Evolutionary conservation across 2,329 filamentous ascomycete species (phyloP).

Genomic region (Ciborinia camelliae): DNA sequence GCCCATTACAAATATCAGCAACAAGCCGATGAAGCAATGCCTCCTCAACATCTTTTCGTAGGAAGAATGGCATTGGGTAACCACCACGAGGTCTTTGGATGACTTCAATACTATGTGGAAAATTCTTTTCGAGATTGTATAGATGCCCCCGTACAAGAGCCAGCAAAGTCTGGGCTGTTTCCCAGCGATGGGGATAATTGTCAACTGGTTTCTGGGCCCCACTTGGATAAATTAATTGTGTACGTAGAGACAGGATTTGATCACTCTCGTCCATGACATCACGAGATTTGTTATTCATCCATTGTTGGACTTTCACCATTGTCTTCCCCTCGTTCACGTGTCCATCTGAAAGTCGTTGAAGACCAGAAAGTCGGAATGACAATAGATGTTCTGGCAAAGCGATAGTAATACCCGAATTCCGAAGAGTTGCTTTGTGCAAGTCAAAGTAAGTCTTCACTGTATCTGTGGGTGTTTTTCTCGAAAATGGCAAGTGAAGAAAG

Average conservation of each 20-base stretch:
- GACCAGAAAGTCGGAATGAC: conserved; percentile 50
- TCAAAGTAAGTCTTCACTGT: conserved; percentile 38
- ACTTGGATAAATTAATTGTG: conserved; percentile 43
- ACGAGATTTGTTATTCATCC: conserved; percentile 43
- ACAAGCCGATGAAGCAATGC: conserved; percentile 37
- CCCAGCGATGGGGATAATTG: conserved; percentile 41
- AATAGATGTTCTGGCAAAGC: conserved; percentile 52
- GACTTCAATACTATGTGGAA: conserved; percentile 46
- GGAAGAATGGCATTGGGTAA: conserved; percentile 49
- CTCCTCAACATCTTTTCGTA: conserved; percentile 42
- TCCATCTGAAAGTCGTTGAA: conserved; percentile 46
- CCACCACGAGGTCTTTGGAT: conserved; percentile 34
- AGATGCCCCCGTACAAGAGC: conserved; percentile 36
- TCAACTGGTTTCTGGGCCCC: conserved; percentile 41
- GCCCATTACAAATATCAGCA: conserved; percentile 37
- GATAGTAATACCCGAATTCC: conserved; percentile 45
- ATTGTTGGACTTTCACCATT: conserved; percentile 47
- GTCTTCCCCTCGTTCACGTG: conserved; percentile 39
- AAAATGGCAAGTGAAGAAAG: conserved; percentile 48
- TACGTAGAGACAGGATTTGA: conserved; percentile 40
- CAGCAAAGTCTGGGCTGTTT: conserved; percentile 36
- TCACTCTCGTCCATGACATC: conserved; percentile 54
- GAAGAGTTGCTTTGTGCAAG: conserved; percentile 41
- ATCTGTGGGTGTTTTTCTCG: conserved; percentile 41
- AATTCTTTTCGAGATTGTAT: conserved; percentile 37